Evolutionary conservation across 2,329 filamentous ascomycete species (phyloP).

Genomic region (Graphium sp.): DNA sequence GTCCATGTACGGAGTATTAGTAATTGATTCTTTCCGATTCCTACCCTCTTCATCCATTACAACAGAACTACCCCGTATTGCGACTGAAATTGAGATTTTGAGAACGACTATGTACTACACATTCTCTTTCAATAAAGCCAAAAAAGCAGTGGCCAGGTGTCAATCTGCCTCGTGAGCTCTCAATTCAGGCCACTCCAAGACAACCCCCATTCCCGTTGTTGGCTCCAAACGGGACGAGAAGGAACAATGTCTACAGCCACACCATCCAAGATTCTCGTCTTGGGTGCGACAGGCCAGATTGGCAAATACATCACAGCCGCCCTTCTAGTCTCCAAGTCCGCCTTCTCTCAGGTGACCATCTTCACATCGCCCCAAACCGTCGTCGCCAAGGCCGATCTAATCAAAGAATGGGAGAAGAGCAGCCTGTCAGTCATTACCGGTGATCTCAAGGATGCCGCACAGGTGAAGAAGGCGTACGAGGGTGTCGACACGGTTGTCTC

Average conservation of each 20-base stretch:
- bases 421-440: slow-evolving; percentile 3
- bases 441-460: slow-evolving; percentile 3
- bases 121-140: too few relatives aligned
- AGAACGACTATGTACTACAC: slow-evolving; percentile 1
- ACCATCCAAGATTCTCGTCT: slow-evolving; percentile 8
- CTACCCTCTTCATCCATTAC: too few relatives aligned
- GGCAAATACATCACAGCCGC: slow-evolving; percentile 21
- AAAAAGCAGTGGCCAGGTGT: too few relatives aligned
- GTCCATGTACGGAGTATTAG: too few relatives aligned
- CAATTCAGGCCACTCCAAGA: background rate
- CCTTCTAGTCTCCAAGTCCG: slow-evolving; percentile 16
- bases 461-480: slow-evolving; percentile 9
- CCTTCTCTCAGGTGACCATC: slow-evolving; percentile 16
- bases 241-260: slow-evolving; percentile 2
- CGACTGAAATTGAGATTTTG: too few relatives aligned
- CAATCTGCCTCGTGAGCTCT: too few relatives aligned
- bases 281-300: slow-evolving; percentile 23
- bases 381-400: slow-evolving; percentile 2
- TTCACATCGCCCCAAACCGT: slow-evolving; percentile 10
- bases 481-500: slow-evolving; percentile 51
- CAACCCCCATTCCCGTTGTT: background rate
- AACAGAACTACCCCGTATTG: too few relatives aligned
- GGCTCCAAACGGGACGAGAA: background rate
- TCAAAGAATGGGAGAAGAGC: slow-evolving; percentile 1
- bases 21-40: too few relatives aligned